These are phyloP conservation scores for Plantago coronopus DNA, from an alignment of 305 asterid genomes.

Conservation along the genomic window DNA sequence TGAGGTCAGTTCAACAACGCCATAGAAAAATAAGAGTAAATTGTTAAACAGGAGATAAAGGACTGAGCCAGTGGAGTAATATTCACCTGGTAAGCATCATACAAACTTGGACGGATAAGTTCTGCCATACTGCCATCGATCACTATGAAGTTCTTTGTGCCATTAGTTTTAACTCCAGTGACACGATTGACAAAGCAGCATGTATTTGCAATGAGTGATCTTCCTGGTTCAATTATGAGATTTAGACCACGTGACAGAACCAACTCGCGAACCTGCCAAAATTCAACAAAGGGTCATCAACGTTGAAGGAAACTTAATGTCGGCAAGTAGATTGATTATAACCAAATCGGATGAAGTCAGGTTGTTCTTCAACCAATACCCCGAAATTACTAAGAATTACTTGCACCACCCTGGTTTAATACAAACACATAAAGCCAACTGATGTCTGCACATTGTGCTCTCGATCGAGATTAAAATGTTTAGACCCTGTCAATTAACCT, in stretches of 20 bases:
- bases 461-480: not conserved
- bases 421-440: no score
- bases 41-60: not conserved
- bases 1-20: no score
- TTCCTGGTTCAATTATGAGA: constrained; percentile 94
- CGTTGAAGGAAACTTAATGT: no score
- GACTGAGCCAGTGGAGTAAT: constrained; percentile 2
- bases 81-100: constrained; percentile 84
- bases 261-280: constrained; percentile 72
- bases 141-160: constrained; percentile 81
- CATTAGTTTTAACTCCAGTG: constrained; percentile 92
- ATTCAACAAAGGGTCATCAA: not conserved
- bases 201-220: constrained; percentile 93
- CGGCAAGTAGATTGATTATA: no score
- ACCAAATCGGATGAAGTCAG: no score
- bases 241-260: constrained; percentile 77
- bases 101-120: constrained; percentile 93
- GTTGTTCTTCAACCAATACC: no score
- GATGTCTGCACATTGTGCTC: no score
- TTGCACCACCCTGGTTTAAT: no score
- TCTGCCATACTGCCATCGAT: constrained; percentile 99
- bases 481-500: no score
- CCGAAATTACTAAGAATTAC: no score
- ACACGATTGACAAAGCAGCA: constrained; percentile 90
- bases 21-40: not conserved